Conservation (phyloP, 176 grass and related monocot species). For the Saccharum officinarum region DNA sequence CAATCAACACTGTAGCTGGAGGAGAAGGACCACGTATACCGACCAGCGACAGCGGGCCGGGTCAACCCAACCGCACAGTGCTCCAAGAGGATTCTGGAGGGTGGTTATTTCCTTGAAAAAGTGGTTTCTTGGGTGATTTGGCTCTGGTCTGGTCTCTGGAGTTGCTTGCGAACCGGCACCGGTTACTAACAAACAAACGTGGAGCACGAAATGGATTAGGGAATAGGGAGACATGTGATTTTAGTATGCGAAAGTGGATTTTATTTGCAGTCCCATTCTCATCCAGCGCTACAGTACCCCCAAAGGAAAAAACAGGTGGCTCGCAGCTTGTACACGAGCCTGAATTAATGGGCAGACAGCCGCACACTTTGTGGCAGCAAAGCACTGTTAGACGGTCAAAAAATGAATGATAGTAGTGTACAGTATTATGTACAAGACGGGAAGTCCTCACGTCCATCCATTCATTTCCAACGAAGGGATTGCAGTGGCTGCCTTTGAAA, state of each 20-base stretch:
- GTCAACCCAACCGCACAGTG: not conserved
- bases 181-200: not conserved
- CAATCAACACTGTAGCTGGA: not conserved
- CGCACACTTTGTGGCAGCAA: not conserved
- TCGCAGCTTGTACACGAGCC: slow-evolving; percentile 11
- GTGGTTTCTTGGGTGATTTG: not conserved
- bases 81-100: not conserved
- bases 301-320: not conserved
- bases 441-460: not conserved
- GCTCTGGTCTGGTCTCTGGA: not conserved
- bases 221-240: not conserved
- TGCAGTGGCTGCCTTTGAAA: not conserved
- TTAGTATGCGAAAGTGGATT: not conserved
- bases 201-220: not conserved
- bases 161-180: too few species aligned
- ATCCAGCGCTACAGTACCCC: not conserved
- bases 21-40: not conserved
- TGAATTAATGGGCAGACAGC: not conserved
- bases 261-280: not conserved
- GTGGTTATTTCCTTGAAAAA: not conserved
- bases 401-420: not conserved
- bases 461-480: not conserved
- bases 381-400: not conserved
- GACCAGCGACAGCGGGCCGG: not conserved
- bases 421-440: not conserved